Base-by-base conservation (phyloP, 192 early-diverging fungal species). In the Radiomyces spectabilis region DNA sequence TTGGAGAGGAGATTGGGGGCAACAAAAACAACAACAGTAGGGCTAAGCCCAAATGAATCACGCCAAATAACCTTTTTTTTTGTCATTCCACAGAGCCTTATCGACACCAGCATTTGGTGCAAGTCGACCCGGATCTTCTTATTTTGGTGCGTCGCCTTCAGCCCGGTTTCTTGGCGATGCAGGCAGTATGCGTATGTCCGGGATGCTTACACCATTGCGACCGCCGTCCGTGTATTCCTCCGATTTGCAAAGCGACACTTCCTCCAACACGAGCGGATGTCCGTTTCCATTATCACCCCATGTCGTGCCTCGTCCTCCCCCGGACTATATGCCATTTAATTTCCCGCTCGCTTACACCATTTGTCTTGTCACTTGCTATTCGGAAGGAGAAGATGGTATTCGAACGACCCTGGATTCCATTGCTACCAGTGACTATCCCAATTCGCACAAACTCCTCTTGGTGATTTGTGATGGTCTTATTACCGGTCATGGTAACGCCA, bases 401-500 rank as follows among this genome's bases (percentile, higher is more conserved):
- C 76, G 85, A 18, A 87, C 75, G 15, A 95, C 94, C 5, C 76
- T 92, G 42, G 88, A 91, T 65, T 94, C 91, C 33, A 72, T 97
- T 29, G 88, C 88, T 24, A 56, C 65, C 8, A 83, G 86, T 9
- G 80, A 90, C 53, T 97, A 93, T 64, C 86, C 88, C 44, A 80
- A 88, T 61, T 81, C 82, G 6, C 88, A 87, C 61, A 94, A 92
- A 74, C 72, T 88, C 41, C 61, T 97, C 34, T 82, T 95, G 32
- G 85, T 92, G 8, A 74, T 97, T 55, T 86, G 89, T 16, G 93
- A 97, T 51, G 93, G 93, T 47, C 78, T 89, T 31, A 89, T 97
- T 63, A 94, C 78, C 54, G 94, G 94, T 40, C 74, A 69, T 24
- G 83, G 84, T 31, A 79, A 95, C 63, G 72, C 65, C 38, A 73